Base-by-base conservation (phyloP, 2,329 filamentous ascomycete species). In the Bipolaris bicolor region DNA sequence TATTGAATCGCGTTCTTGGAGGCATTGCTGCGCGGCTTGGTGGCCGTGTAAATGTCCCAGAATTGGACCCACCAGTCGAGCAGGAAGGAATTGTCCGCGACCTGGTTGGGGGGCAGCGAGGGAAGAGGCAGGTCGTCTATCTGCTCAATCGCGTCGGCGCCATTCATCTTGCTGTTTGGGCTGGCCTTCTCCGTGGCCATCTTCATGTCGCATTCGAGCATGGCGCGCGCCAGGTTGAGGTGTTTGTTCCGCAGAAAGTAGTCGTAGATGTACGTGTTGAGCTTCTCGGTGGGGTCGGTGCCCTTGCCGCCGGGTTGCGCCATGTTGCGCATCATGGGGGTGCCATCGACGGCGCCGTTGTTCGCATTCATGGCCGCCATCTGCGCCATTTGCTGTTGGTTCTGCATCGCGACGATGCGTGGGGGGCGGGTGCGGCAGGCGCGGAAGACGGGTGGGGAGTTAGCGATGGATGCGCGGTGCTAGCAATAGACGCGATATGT, bases 1-100 rank as follows among this genome's bases (percentile, higher is more conserved):
- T 96, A 97, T 80, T 90, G 87, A 84, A 62, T 46, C 10, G 55
- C 84, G 72, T 83, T 54, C 60, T 76, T 73, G 46, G 66, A 58
- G 15, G 60, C 58, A 40, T 45, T 43, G 87, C 49, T 60, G 29
- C 65, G 61, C 69, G 84, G 86, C 71, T 91, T 90, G 73, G 94
- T 90, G 54, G 92, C 91, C 72, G 88, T 88, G 78, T 90, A 96
- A 67, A 98, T 92, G 71, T 99, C 95, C 92, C 92, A 98, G 77
- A 99, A 99, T 50, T 97, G 85, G 72, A 89, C 91, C 81, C 96
- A 99, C 95, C 95, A 99, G 71, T 98, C 95, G 67, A 92, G 90
- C n/a, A 99, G 82, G 71, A 99, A 98, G 24, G 91, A 91, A 61
- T 86, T 90, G 69, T 89, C 90, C 52, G 84, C 84, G 59, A 82